Conservation (phyloP, 495 filamentous ascomycete genomes). For the Penicillium canariense region DNA sequence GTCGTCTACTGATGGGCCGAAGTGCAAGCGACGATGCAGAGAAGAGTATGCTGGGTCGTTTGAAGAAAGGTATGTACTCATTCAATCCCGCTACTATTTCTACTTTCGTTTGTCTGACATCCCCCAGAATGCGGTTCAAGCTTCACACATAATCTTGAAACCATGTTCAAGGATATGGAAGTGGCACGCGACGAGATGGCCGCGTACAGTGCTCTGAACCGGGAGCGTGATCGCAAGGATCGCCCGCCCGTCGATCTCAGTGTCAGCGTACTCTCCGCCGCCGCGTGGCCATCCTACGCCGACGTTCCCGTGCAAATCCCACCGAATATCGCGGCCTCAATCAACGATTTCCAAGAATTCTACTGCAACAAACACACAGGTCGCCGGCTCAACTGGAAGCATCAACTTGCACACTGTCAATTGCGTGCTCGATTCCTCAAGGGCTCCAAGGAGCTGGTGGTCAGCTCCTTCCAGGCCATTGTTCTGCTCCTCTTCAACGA, state of each 20-base stretch:
- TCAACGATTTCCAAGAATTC: slow-evolving; percentile 71
- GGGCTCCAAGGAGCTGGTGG: slow-evolving; percentile 78
- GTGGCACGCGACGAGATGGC: slow-evolving; percentile 80
- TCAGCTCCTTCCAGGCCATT: slow-evolving; percentile 87
- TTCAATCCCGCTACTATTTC: background rate
- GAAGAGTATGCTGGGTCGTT: slow-evolving; percentile 84
- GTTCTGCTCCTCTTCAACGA: slow-evolving; percentile 92
- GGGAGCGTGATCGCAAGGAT: slow-evolving; percentile 40
- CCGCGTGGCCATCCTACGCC: slow-evolving; percentile 91
- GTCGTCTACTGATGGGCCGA: slow-evolving; percentile 81
- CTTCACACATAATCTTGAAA: slow-evolving; percentile 95
- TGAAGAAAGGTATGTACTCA: slow-evolving; percentile 65
- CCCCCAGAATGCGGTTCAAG: slow-evolving; percentile 77
- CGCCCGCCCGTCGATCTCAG: slow-evolving; percentile 67
- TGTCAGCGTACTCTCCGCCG: slow-evolving; percentile 80
- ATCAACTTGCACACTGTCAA: slow-evolving; percentile 83
- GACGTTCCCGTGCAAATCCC: slow-evolving; percentile 77
- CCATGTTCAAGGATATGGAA: slow-evolving; percentile 99
- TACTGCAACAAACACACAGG: slow-evolving; percentile 87
- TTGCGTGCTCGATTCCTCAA: slow-evolving; percentile 74
- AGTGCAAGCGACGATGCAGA: slow-evolving; percentile 94
- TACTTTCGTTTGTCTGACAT: slow-evolving; percentile 8
- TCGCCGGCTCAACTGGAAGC: slow-evolving; percentile 85
- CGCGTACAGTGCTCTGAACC: slow-evolving; percentile 63
- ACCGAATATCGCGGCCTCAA: slow-evolving; percentile 60